A percentile compares a stretch with the other conserved stretches of the same genome.
Conservation (phyloP, 495 filamentous ascomycete species). For the Hypoxylon trugodes region DNA sequence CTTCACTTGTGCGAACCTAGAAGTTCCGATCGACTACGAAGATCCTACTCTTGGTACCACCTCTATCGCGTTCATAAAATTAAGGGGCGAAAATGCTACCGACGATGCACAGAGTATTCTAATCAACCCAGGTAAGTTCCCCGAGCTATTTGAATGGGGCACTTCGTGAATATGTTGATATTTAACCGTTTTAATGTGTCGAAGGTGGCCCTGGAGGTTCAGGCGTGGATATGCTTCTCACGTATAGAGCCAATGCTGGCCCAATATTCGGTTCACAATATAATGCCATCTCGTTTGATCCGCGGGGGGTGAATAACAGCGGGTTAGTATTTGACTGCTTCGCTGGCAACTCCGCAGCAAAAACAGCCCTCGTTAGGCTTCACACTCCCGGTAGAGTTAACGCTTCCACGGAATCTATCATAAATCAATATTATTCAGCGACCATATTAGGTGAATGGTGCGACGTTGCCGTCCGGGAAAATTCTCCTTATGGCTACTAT, state of each 20-base stretch:
- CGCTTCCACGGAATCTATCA: slow-evolving; percentile 39
- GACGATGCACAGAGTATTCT: slow-evolving; percentile 42
- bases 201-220: slow-evolving; percentile 46
- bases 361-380: slow-evolving; percentile 51
- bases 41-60: slow-evolving; percentile 31
- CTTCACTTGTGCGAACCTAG: slow-evolving; percentile 41
- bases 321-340: slow-evolving; percentile 41
- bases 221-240: slow-evolving; percentile 32
- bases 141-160: slow-evolving; percentile 20
- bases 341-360: slow-evolving; percentile 45
- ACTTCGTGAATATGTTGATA: slow-evolving; percentile 26
- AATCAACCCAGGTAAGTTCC: slow-evolving; percentile 42
- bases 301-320: slow-evolving; percentile 47
- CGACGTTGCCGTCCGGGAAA: slow-evolving; percentile 32
- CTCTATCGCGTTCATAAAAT: slow-evolving; percentile 42
- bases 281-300: slow-evolving; percentile 45
- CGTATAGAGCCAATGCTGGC: slow-evolving; percentile 14
- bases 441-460: slow-evolving; percentile 51
- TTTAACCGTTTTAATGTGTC: slow-evolving; percentile 11
- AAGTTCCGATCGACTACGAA: slow-evolving; percentile 45
- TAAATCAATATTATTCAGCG: slow-evolving; percentile 43
- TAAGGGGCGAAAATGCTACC: slow-evolving; percentile 39
- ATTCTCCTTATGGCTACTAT: slow-evolving; percentile 34
- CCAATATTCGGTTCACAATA: slow-evolving; percentile 40
- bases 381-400: slow-evolving; percentile 56